A percentile compares a stretch with the other conserved stretches of the same genome.
These are phyloP conservation scores for Murraya koenigii DNA, from an alignment of 345 rosid species.

Conservation along the genomic window DNA sequence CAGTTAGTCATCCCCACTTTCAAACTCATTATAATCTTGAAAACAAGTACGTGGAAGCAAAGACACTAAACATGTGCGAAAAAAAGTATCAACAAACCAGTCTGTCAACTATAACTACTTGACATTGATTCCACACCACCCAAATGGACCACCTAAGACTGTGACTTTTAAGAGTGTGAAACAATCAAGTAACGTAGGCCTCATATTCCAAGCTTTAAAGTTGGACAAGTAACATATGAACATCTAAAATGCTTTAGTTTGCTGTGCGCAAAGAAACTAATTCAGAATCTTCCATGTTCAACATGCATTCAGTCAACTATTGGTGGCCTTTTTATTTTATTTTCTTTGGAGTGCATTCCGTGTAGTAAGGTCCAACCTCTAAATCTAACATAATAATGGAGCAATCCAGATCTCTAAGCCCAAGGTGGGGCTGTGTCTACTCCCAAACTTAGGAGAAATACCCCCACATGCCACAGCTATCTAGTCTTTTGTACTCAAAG, in stretches of 20 bases:
- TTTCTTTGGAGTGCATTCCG: background rate
- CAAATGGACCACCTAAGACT: background rate
- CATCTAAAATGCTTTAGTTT: background rate
- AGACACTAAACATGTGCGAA: background rate
- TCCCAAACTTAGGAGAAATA: background rate
- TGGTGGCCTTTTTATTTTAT: background rate
- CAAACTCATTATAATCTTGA: background rate
- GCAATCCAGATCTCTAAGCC: background rate
- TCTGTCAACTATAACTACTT: background rate
- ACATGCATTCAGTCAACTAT: background rate
- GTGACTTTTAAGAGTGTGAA: background rate
- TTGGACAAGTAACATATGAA: background rate
- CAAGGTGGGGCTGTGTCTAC: background rate
- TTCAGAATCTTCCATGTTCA: background rate
- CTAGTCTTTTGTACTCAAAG: background rate
- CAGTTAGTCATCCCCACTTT: background rate
- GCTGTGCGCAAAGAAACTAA: background rate
- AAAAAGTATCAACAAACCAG: background rate
- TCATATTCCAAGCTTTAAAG: no score
- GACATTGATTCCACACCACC: background rate
- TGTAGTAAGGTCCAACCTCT: background rate
- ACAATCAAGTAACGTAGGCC: background rate
- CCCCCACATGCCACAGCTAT: background rate
- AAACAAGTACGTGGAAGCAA: background rate
- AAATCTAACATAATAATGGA: background rate